Conservation (phyloP, 1,284 basidiomycete species). For the Austroboletus olivaceoglutinosus region DNA sequence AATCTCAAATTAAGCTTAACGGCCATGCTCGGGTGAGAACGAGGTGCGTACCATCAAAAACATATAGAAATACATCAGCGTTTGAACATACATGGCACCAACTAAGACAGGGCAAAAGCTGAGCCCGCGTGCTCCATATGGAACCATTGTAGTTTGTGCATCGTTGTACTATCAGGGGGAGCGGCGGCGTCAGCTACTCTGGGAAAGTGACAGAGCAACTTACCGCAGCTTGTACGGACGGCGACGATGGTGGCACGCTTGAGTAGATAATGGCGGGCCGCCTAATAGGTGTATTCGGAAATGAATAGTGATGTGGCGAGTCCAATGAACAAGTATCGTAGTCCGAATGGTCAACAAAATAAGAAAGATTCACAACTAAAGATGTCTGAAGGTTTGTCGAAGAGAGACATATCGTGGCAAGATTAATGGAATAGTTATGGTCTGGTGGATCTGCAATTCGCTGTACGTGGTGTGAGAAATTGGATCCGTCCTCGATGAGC, state of each 20-base stretch:
- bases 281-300: conserved; percentile 1
- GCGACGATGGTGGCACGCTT: neutral
- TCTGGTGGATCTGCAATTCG: neutral
- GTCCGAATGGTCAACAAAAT: neutral
- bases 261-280: neutral
- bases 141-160: neutral
- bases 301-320: neutral
- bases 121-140: conserved; percentile 12
- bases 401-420: conserved; percentile 8
- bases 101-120: conserved; percentile 23
- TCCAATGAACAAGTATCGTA: neutral
- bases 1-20: conserved; percentile 15
- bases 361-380: conserved; percentile 3
- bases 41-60: conserved; percentile 19
- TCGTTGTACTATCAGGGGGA: conserved; percentile 2
- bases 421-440: neutral
- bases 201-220: neutral
- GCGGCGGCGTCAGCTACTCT: conserved; percentile 1
- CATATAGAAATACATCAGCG: conserved; percentile 23
- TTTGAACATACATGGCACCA: conserved; percentile 15
- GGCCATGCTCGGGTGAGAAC: neutral
- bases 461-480: neutral
- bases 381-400: conserved; percentile 4
- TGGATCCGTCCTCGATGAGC: conserved; percentile 7
- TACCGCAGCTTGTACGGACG: neutral